These are phyloP conservation scores for Thamnidium elegans DNA, from an alignment of 192 early-diverging fungal genomes.

Conservation along the genomic window DNA sequence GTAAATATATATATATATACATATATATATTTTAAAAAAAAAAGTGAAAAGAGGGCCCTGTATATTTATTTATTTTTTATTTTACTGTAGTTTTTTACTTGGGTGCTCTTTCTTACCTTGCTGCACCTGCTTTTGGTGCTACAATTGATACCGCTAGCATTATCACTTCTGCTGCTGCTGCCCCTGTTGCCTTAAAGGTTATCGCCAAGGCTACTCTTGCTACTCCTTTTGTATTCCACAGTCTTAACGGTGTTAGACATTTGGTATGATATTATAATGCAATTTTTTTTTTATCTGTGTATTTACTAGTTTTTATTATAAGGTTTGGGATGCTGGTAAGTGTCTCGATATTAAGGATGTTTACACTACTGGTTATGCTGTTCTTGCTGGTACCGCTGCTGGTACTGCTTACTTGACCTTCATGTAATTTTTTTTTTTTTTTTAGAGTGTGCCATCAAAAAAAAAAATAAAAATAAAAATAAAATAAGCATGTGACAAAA, in stretches of 20 bases:
- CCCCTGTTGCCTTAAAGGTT: conserved; percentile 67
- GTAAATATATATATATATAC: conserved; percentile 52
- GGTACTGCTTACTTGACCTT: conserved; percentile 31
- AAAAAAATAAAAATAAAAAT: not conserved
- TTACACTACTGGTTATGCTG: conserved; percentile 75
- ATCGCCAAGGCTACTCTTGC: conserved; percentile 70
- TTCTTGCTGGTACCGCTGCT: conserved; percentile 48
- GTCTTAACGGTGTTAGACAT: conserved; percentile 85
- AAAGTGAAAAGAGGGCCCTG: too few relatives aligned
- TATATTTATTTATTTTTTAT: not conserved
- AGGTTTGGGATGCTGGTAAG: conserved; percentile 81
- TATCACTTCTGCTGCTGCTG: conserved; percentile 60
- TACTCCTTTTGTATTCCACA: conserved; percentile 76
- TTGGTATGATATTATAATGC: conserved; percentile 52
- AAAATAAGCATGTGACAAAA: not conserved
- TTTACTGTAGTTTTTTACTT: conserved; percentile 54
- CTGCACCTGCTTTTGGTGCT: conserved; percentile 58
- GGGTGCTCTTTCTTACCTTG: conserved; percentile 65
- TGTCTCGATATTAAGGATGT: conserved; percentile 76
- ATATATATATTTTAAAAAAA: not conserved
- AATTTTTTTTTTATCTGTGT: not conserved
- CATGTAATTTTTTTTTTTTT: conserved; percentile 17
- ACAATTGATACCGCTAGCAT: conserved; percentile 66
- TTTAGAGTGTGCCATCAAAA: not conserved
- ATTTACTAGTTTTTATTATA: not conserved